A percentile compares a stretch with the other conserved stretches of the same genome.
These are phyloP conservation scores for Lunularia cruciata DNA, from an alignment of 225 moss, liverwort and hornwort genomes.

Conservation along the genomic window DNA sequence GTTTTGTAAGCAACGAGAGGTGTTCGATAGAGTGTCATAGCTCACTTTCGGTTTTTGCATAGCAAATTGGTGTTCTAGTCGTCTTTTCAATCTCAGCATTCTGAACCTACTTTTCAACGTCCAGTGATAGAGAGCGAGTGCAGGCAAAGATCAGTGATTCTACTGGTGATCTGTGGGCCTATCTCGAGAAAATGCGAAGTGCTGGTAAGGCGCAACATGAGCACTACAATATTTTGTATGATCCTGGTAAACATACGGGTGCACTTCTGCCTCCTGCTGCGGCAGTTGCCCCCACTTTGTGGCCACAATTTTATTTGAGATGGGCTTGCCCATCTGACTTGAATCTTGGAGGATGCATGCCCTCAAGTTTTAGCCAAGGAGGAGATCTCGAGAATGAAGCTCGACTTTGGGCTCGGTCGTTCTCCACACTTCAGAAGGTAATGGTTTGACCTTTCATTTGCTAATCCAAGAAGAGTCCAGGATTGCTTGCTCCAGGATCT, in stretches of 20 bases:
- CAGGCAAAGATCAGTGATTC: conserved; percentile 63
- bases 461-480: not conserved
- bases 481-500: no score
- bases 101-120: conserved; percentile 22
- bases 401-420: conserved; percentile 60
- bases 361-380: conserved; percentile 70
- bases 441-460: no score
- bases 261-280: conserved; percentile 90
- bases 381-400: conserved; percentile 86
- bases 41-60: no score
- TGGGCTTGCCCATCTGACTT: conserved; percentile 87
- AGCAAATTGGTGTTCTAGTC: no score
- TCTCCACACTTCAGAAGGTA: conserved; percentile 61
- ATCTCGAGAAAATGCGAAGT: conserved; percentile 66
- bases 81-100: no score
- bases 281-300: conserved; percentile 80
- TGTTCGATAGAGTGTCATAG: no score
- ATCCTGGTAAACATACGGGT: conserved; percentile 56
- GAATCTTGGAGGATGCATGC: conserved; percentile 64
- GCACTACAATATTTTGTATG: conserved; percentile 78
- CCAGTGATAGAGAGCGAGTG: conserved; percentile 90
- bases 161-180: conserved; percentile 73
- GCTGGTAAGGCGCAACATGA: conserved; percentile 69
- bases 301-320: conserved; percentile 90
- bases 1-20: no score